A percentile compares a stretch with the other conserved stretches of the same genome.
Conservation (phyloP, 257 asterid species). For the Solanum chaucha region DNA sequence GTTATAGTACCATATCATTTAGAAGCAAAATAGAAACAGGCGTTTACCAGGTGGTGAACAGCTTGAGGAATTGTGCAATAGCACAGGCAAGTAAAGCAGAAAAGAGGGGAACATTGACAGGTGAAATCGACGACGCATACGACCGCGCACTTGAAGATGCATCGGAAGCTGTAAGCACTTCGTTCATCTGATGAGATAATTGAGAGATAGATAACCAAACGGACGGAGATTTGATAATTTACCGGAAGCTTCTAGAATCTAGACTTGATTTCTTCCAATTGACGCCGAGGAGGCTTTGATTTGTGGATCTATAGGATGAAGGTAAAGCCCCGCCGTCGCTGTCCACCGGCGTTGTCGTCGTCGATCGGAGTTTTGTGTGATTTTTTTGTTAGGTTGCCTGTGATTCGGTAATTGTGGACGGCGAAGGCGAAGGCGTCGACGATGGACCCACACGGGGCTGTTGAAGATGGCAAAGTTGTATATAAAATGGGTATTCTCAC, state of each 20-base stretch:
- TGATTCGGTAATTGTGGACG: background rate
- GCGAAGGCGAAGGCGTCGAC: background rate
- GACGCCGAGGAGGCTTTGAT: background rate
- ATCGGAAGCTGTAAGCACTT: constrained; percentile 55
- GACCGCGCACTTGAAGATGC: constrained; percentile 64
- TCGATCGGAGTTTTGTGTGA: background rate
- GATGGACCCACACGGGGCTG: background rate
- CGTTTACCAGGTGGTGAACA: constrained; percentile 73
- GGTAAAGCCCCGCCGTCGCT: background rate
- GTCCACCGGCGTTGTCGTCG: background rate
- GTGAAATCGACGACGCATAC: constrained; percentile 27
- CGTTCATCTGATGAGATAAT: constrained; percentile 14
- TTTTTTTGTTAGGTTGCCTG: background rate
- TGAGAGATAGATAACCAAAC: background rate
- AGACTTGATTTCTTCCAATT: background rate
- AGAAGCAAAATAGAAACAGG: background rate
- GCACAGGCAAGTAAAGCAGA: constrained; percentile 85
- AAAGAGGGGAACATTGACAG: constrained; percentile 59
- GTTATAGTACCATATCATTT: background rate
- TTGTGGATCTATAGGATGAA: background rate
- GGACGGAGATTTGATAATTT: background rate
- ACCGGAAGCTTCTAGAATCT: background rate
- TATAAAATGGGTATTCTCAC: background rate
- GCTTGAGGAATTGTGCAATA: constrained; percentile 89
- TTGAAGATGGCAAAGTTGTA: background rate